These are phyloP conservation scores for Volvox africanus DNA, from an alignment of 139 green algal genomes.

Conservation along the genomic window DNA sequence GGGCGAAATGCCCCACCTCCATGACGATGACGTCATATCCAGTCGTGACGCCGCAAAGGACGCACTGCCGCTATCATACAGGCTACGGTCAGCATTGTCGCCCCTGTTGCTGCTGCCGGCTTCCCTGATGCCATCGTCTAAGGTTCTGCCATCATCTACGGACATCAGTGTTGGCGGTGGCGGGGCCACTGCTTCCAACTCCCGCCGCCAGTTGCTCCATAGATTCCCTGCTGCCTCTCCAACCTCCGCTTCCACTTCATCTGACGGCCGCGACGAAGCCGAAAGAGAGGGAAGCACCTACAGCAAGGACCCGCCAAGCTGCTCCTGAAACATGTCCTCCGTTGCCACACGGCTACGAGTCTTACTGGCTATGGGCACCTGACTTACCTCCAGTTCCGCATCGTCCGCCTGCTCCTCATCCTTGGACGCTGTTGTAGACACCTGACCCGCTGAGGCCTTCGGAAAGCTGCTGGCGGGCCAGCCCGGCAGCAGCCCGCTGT, in stretches of 20 bases:
- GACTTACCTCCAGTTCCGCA: neutral
- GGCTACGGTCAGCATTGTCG: too few species aligned
- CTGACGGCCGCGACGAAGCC: too few species aligned
- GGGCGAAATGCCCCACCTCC: too few species aligned
- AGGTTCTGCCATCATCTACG: neutral
- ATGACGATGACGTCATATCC: too few species aligned
- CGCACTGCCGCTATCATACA: too few species aligned
- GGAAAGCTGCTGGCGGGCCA: neutral
- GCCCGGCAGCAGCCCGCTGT: neutral
- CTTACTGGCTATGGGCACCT: neutral
- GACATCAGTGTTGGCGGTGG: neutral
- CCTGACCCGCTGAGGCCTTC: slow-evolving; percentile 9
- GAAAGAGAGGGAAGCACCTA: too few species aligned
- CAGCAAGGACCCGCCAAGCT: neutral
- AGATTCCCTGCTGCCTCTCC: neutral
- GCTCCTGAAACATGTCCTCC: neutral
- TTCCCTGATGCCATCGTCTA: neutral
- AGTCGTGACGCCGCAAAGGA: too few species aligned
- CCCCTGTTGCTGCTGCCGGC: too few species aligned
- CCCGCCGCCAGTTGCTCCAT: slow-evolving; percentile 18
- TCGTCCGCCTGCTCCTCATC: neutral
- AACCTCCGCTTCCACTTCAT: neutral
- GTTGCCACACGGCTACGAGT: neutral
- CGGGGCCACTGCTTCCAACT: neutral
- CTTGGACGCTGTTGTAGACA: neutral